Evolutionary conservation across 2,329 filamentous ascomycete genomes (phyloP).

Genomic region (Aspergillus sp.): DNA sequence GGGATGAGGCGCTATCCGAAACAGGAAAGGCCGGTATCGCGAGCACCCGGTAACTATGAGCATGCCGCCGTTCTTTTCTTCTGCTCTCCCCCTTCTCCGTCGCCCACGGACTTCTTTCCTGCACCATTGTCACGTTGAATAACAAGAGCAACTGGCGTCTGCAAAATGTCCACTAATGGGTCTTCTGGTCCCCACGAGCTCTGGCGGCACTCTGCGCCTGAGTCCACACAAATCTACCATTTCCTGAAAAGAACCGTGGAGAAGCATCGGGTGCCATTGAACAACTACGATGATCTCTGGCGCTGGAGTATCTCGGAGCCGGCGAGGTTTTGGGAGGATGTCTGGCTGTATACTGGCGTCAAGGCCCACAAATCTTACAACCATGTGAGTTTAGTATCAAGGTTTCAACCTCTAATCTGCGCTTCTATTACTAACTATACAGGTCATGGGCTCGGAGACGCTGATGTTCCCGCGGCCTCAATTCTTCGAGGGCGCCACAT

Average conservation of each 20-base stretch:
- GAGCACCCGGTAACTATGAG: constrained; percentile 9
- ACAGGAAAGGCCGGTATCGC: constrained; percentile 7
- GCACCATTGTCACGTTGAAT: not conserved
- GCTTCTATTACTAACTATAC: not conserved
- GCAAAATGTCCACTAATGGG: constrained; percentile 13
- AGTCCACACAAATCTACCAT: constrained; percentile 67
- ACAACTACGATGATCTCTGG: constrained; percentile 73
- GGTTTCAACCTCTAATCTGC: not conserved
- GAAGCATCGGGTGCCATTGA: constrained; percentile 63
- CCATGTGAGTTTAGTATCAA: constrained; percentile 27
- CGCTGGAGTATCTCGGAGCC: constrained; percentile 80
- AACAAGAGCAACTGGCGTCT: not conserved
- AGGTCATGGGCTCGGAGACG: constrained; percentile 68
- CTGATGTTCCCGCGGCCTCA: constrained; percentile 82
- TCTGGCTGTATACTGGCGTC: constrained; percentile 81
- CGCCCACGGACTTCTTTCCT: too few species aligned
- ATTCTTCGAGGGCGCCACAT: constrained; percentile 75
- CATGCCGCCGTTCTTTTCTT: not conserved
- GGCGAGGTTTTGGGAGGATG: constrained; percentile 76
- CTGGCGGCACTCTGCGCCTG: constrained; percentile 69
- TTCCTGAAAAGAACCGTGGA: constrained; percentile 70
- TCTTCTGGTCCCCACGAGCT: constrained; percentile 48
- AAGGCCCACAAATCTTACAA: constrained; percentile 62
- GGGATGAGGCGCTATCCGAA: constrained; percentile 5
- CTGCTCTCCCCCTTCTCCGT: not conserved